Evolutionary conservation across 1,139 yeast genomes (phyloP).

Genomic region (Debaryomycetaceae sp.): DNA sequence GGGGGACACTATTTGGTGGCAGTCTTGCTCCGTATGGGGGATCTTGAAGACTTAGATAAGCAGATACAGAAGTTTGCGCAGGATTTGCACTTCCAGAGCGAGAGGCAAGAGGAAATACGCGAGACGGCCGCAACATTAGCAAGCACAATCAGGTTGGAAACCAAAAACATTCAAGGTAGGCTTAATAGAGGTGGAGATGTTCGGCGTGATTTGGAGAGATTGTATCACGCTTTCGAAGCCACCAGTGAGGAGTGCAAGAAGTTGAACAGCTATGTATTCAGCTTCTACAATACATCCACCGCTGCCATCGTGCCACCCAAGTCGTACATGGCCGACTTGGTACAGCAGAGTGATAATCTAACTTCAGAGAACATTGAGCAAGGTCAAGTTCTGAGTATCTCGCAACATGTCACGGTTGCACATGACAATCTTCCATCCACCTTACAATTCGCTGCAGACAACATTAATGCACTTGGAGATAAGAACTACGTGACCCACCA

Average conservation of each 20-base stretch:
- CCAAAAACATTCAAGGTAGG: conserved; percentile 12
- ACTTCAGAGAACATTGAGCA: not conserved
- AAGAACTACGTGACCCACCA: not conserved
- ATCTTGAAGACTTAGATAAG: conserved; percentile 1
- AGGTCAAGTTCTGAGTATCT: conserved; percentile 9
- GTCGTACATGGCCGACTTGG: not conserved
- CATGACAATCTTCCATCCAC: not conserved
- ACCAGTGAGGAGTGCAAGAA: conserved; percentile 11
- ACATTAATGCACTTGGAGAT: not conserved
- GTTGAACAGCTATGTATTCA: conserved; percentile 10
- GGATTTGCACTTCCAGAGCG: conserved; percentile 3
- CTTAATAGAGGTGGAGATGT: conserved; percentile 17
- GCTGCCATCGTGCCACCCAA: conserved; percentile 5
- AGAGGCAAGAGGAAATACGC: conserved; percentile 4
- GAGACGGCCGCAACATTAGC: conserved; percentile 2
- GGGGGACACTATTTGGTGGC: conserved; percentile 10
- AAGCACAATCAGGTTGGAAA: conserved; percentile 6
- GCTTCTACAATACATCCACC: conserved; percentile 4
- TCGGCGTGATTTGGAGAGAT: conserved; percentile 9
- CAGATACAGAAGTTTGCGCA: conserved; percentile 2
- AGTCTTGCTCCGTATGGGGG: conserved; percentile 7
- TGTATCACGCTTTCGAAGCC: conserved; percentile 6
- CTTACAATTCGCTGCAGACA: not conserved
- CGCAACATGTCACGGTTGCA: conserved; percentile 4
- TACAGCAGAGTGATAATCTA: not conserved